Evolutionary conservation across 208 protist genomes (phyloP).

Genomic region (Herpetomonas samuelpessoai): DNA sequence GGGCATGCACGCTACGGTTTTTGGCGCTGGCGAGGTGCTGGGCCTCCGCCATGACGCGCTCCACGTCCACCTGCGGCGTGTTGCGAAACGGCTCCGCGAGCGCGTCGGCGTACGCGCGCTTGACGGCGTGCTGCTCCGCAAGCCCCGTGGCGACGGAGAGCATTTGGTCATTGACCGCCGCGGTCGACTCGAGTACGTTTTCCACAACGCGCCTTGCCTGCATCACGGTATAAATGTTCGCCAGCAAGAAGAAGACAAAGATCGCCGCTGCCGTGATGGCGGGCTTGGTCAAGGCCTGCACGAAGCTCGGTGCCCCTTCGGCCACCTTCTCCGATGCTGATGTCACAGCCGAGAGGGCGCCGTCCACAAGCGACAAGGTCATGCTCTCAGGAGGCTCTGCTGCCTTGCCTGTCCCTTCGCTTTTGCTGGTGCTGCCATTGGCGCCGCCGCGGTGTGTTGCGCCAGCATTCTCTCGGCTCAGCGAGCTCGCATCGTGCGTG

Average conservation of each 20-base stretch:
- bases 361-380: not conserved
- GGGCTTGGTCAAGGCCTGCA: not conserved
- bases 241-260: slow-evolving; percentile 57
- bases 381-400: too few relatives aligned
- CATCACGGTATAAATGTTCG: slow-evolving; percentile 46
- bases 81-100: not conserved
- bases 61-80: slow-evolving; percentile 6
- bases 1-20: slow-evolving; percentile 29
- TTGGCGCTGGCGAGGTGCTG: slow-evolving; percentile 27
- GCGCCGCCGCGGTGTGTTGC: slow-evolving; percentile 4
- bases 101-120: slow-evolving; percentile 12
- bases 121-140: slow-evolving; percentile 18
- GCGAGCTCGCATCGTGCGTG: not conserved
- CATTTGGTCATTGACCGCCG: slow-evolving; percentile 41
- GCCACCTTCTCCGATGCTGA: not conserved
- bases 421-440: not conserved
- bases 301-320: not conserved
- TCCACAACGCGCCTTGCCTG: slow-evolving; percentile 24
- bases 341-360: slow-evolving; percentile 1
- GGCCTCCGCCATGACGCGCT: slow-evolving; percentile 18
- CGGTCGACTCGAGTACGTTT: slow-evolving; percentile 24
- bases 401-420: not conserved
- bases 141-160: slow-evolving; percentile 46
- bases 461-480: slow-evolving; percentile 3
- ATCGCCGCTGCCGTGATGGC: not conserved